Base-by-base conservation (phyloP, 148 eudicot genomes). In the Rhododendron williamsianum region DNA sequence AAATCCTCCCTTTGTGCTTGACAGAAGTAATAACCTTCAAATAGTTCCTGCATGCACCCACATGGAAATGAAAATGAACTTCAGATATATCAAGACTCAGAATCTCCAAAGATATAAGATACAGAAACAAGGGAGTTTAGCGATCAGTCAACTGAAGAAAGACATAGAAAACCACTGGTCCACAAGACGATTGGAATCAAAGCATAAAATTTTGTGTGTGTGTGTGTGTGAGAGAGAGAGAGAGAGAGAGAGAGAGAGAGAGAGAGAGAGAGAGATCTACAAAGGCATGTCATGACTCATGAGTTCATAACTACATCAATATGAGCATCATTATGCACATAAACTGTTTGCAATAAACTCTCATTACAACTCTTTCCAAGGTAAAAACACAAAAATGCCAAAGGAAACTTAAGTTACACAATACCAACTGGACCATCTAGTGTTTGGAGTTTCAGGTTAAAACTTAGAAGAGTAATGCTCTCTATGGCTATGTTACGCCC, bases 11-110 rank as follows among this genome's bases (percentile, higher is more conserved):
- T 91, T 84, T 95, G 99, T 76, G 99, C 99, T 95, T 97, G 99
- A 89, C 99, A 97, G 83, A 97, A 97, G 90, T 97, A 97, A 84
- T 94, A 92, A 82, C 99, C 98, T 91, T 97, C 99, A 87, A 97
- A 97, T 80, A 95, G 91, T 88, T 97, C 99, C 99, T 97, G 88
- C 49, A 88, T 15, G 35, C 83, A 30, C 72, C 38, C 83, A 60
- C 48, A 65, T 79, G 54, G 38, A 11, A 49, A 33, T 19, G 18
- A 71, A 49, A 81, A 77, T 43, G 13, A 77, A 77, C 15, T 21
- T 30, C 49, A 43, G 23, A 56, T 38, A 82, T 18, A 83, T 23
- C n/a, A 63, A 25, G 27, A 35, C 74, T 76, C 72, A 18, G 18
- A 74, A 19, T 6, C 51, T 46, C 65, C 11, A n/a, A 67, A 18